phyloP scores from a whole-genome alignment of 805 yeast genomes.

The Ogataea sp. region DNA sequence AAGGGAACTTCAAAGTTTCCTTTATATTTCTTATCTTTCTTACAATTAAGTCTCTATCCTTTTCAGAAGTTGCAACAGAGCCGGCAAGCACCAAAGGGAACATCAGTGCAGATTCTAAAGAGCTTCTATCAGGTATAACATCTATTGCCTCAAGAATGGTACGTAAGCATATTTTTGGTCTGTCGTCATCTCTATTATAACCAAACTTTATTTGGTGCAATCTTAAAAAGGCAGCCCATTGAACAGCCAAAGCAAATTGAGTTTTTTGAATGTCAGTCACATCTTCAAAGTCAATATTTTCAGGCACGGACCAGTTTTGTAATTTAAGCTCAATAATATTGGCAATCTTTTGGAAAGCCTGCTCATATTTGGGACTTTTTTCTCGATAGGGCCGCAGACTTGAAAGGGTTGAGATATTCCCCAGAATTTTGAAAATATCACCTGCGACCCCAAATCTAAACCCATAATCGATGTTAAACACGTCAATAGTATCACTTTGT shows the following conservation, averaged over 20 bases:
- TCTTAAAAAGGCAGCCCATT: conserved; percentile 23
- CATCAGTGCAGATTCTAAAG: conserved; percentile 20
- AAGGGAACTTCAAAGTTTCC: conserved; percentile 17
- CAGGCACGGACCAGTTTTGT: conserved; percentile 21
- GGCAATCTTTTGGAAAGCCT: conserved; percentile 18
- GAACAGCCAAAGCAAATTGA: conserved; percentile 20
- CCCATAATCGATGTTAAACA: conserved; percentile 19
- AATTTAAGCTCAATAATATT: conserved; percentile 19
- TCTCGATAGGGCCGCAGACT: conserved; percentile 14
- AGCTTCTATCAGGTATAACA: conserved; percentile 15
- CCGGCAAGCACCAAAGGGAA: conserved; percentile 24
- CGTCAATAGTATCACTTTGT: conserved; percentile 11
- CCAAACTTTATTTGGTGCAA: conserved; percentile 23
- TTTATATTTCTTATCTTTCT: conserved; percentile 14
- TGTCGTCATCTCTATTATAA: conserved; percentile 18
- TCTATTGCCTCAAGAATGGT: conserved; percentile 17
- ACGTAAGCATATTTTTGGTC: conserved; percentile 17
- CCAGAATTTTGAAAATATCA: conserved; percentile 20
- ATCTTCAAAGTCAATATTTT: conserved; percentile 10
- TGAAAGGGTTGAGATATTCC: conserved; percentile 21
- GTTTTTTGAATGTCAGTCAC: conserved; percentile 13
- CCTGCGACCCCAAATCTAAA: conserved; percentile 24
- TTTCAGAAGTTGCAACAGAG: conserved; percentile 14
- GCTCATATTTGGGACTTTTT: conserved; percentile 12
- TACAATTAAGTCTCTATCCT: conserved; percentile 16